Conservation (phyloP, 768 basidiomycete species). For the Lentinula detonsa region DNA sequence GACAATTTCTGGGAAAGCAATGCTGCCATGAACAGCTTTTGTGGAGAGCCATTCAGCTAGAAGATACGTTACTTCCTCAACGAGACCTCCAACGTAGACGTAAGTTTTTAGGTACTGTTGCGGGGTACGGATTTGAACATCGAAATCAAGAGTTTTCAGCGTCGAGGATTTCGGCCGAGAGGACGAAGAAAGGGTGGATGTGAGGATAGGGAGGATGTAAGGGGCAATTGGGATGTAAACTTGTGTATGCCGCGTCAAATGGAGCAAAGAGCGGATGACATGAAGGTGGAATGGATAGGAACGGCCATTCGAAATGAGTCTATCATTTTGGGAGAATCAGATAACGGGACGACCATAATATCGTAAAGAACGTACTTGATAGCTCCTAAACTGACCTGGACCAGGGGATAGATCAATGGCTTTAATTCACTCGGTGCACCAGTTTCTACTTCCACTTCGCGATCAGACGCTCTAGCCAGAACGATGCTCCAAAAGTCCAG, state of each 20-base stretch:
- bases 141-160: conserved; percentile 84
- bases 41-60: conserved; percentile 80
- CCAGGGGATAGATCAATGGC: conserved; percentile 90
- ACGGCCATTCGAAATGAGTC: conserved; percentile 84
- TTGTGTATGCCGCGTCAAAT: conserved; percentile 76
- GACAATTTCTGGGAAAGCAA: conserved; percentile 91
- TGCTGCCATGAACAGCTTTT: conserved; percentile 65
- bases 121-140: conserved; percentile 80
- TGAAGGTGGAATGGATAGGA: conserved; percentile 96
- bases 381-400: conserved; percentile 90
- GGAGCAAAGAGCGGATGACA: conserved; percentile 80
- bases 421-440: conserved; percentile 71
- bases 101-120: conserved; percentile 86
- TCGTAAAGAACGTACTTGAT: conserved; percentile 60
- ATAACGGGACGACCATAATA: conserved; percentile 5
- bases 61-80: conserved; percentile 76
- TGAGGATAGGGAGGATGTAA: conserved; percentile 81
- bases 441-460: conserved; percentile 42
- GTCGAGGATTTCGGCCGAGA: conserved; percentile 80
- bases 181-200: conserved; percentile 60
- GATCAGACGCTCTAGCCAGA: conserved; percentile 73
- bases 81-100: conserved; percentile 75
- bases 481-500: conserved; percentile 96
- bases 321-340: conserved; percentile 22
- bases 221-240: conserved; percentile 87